Evolutionary conservation across 1,284 basidiomycete genomes (phyloP).

Genomic region (Tylopilus microsporus): DNA sequence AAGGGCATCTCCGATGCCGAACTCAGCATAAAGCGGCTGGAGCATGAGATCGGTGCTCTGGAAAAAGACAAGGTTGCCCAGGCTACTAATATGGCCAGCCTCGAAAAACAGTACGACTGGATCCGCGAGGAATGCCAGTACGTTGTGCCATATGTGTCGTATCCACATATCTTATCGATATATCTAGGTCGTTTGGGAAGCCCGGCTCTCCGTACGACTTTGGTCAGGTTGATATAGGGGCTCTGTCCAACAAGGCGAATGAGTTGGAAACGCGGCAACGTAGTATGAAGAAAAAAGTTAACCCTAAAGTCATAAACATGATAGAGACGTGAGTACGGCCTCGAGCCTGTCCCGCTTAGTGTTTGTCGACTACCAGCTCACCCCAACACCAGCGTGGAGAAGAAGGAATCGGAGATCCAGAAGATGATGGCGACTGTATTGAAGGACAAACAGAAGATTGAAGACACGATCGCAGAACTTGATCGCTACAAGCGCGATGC

Average conservation of each 20-base stretch:
- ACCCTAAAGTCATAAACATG: constrained; percentile 94
- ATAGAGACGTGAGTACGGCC: constrained; percentile 73
- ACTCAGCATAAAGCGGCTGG: constrained; percentile 57
- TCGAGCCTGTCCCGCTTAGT: neutral
- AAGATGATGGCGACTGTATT: constrained; percentile 88
- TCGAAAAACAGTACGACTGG: constrained; percentile 88
- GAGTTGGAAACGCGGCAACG: constrained; percentile 81
- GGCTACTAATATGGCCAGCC: constrained; percentile 42
- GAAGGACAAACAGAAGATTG: constrained; percentile 95
- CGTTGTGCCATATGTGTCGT: neutral
- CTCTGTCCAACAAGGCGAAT: constrained; percentile 62
- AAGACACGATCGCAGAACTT: constrained; percentile 88
- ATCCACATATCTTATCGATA: neutral
- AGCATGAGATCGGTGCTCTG: constrained; percentile 48
- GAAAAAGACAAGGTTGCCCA: constrained; percentile 52
- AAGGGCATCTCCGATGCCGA: constrained; percentile 70
- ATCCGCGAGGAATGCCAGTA: constrained; percentile 83
- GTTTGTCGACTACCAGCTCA: neutral
- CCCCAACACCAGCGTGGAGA: constrained; percentile 71
- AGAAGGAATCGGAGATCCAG: constrained; percentile 82
- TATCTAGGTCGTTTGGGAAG: constrained; percentile 73
- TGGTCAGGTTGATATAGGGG: constrained; percentile 59
- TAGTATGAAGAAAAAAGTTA: constrained; percentile 91
- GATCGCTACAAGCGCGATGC: constrained; percentile 95
- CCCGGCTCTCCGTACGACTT: constrained; percentile 84